Conservation (phyloP, 805 yeast genomes). For the Candida maltosa region DNA sequence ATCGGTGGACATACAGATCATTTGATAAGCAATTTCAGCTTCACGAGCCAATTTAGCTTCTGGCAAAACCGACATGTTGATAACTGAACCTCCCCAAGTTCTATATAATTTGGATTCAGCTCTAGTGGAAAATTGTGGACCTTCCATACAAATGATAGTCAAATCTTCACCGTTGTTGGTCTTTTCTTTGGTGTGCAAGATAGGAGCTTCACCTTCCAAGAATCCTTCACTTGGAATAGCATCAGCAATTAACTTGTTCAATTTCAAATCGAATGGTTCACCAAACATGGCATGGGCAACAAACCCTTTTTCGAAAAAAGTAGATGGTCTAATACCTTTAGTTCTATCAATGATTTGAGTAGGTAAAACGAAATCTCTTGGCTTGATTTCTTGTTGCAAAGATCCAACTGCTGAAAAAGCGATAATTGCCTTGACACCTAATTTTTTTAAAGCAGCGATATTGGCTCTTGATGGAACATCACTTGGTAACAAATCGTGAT, state of each 20-base stretch:
- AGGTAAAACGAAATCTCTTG: conserved; percentile 96
- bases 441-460: conserved; percentile 86
- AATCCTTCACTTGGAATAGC: conserved; percentile 40
- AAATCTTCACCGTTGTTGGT: conserved; percentile 67
- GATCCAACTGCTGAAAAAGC: conserved; percentile 98
- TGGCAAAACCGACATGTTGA: conserved; percentile 97
- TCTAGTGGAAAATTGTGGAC: conserved; percentile 95
- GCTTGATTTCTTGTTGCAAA: conserved; percentile 80
- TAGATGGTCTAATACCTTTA: conserved; percentile 86
- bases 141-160: conserved; percentile 95
- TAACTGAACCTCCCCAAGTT: conserved; percentile 89
- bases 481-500: conserved; percentile 86
- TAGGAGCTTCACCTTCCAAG: conserved; percentile 47
- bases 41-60: conserved; percentile 96
- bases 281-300: conserved; percentile 98
- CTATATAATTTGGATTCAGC: conserved; percentile 89
- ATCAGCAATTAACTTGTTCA: conserved; percentile 64
- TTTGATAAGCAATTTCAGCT: conserved; percentile 94
- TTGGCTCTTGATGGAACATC: conserved; percentile 93
- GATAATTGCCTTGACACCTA: conserved; percentile 83
- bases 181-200: conserved; percentile 58
- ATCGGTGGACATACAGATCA: conserved; percentile 98
- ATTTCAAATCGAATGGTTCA: conserved; percentile 83
- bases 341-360: conserved; percentile 96
- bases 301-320: conserved; percentile 87